Evolutionary conservation across 495 filamentous ascomycete species (phyloP), one percentile per base, ranked within the genome.

Genomic region (Daldinia caldariorum): DNA sequence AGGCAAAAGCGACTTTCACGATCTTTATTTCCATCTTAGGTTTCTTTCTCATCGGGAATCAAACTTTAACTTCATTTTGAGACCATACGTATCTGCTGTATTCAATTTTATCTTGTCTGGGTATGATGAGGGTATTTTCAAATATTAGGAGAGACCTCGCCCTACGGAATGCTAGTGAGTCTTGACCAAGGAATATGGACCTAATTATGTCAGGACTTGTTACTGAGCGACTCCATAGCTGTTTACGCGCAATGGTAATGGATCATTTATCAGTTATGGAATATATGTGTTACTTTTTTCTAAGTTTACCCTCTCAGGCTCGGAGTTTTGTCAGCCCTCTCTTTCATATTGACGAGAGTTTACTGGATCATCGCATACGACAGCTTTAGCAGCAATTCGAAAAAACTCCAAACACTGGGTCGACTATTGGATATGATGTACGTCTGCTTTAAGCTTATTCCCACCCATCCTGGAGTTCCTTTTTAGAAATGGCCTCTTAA

Each of bases 211-310:
- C 26, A 9, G 20, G 43, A 32, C 39, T 49, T n/a, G n/a, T 34
- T 37, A 45, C 61, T 70, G 1, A 56, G 26, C 32, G 37, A 16
- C 6, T 56, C 10, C 13, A 45, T 14, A 70, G 67, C 67, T 18
- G 56, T 70, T 2, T 70, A 70, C 20, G 67, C 43, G 20, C 67
- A 70, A 65, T 70, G 67, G 67, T 70, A 70, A 61, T 13, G 8
- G 39, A 35, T 6, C 22, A 29, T 26, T 20, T 51, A 50, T 16
- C 47, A 50, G 14, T 14, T 20, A 31, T 50, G 35, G 3, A 26
- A 26, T 26, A 51, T 31, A 20, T 49, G 3, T 60, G 22, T 29
- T 16, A 35, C 34, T 7, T 13, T 49, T 49, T 38, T 12, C 41
- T 58, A 37, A 51, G 14, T 54, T 60, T 26, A 34, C 9, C 8